phyloP scores from a whole-genome alignment of 176 grass and related monocot species.

The Elymus sibiricus region DNA sequence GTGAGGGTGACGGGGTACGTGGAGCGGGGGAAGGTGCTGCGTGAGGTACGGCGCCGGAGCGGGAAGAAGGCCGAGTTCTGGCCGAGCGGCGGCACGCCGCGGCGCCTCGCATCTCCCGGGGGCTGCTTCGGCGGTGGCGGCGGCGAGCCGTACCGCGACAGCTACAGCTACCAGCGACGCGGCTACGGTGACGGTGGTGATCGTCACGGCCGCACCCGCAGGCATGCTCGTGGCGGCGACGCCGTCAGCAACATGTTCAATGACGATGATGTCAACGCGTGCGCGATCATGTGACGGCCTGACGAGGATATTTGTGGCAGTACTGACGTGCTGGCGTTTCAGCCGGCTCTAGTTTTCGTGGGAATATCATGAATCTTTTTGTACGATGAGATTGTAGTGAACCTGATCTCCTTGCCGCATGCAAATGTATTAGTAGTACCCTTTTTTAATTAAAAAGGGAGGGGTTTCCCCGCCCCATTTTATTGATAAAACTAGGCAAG shows the following conservation, averaged over 20 bases:
- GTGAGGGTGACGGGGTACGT: conserved; percentile 82
- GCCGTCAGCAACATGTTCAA: conserved; percentile 63
- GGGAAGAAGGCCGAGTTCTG: conserved; percentile 90
- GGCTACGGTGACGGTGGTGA: conserved; percentile 52
- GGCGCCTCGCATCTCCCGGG: conserved; percentile 47
- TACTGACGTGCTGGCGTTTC: too few species aligned
- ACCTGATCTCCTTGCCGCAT: neutral
- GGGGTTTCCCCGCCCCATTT: too few species aligned
- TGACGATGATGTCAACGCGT: conserved; percentile 68
- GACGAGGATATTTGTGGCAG: neutral
- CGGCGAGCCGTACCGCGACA: conserved; percentile 44
- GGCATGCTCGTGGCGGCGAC: conserved; percentile 35
- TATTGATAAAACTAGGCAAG: too few species aligned
- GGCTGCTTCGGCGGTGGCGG: conserved; percentile 66
- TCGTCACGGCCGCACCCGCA: conserved; percentile 48
- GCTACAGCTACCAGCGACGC: conserved; percentile 66
- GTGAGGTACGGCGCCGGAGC: conserved; percentile 53
- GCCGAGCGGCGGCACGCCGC: conserved; percentile 41
- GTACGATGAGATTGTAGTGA: neutral
- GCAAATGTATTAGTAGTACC: neutral
- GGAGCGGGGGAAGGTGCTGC: conserved; percentile 57
- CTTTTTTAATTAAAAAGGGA: too few species aligned
- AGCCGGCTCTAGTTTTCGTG: neutral
- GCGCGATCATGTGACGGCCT: conserved; percentile 32
- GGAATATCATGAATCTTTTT: too few species aligned